Evolutionary conservation across 208 protist species (phyloP), one percentile per base, ranked within the genome.

Genomic region (Crithidia fasciculata): DNA sequence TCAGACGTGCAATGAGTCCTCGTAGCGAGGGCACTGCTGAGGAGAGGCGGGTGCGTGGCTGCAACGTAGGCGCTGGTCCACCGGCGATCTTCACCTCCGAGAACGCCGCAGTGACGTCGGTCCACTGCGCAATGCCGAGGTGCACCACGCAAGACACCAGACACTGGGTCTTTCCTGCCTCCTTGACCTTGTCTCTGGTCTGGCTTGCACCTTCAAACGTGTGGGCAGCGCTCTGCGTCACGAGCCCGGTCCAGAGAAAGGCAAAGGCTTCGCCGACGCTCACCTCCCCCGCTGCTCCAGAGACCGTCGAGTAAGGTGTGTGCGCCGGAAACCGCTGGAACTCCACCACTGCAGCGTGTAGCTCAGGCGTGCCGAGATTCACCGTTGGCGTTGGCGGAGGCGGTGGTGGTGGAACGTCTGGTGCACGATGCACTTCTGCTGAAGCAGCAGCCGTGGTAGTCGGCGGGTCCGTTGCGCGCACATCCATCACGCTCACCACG

Each of bases 401-500:
- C 28, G 28, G 28, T 28, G 28, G 28, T 28, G 28, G 28, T 28
- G 28, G 28, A 2, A 28, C 28, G 28, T 1, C 28, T 28, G 28
- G 28, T 28, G 45, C 7, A 49, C 12, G 45, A 8, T 49, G 45
- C 9, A 13, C 45, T 15, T 49, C 12, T 49, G 7, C 9, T 49
- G 45, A 49, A 13, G 12, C 45, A 13, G 9, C 45, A 49, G 7
- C 39, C 57, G 18, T 9, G 6, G 19, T 16, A 7, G 28, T 5
- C 39, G 39, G 16, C 6, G 13, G 28, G 12, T 19, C 5, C 2
- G 52, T 54, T 19, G 41, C 3, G 4, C 65, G 65, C 39, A 79
- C 39, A 50, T 79, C 68, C 19, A 53, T 13, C 49, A 79, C 74
- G 39, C 53, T n/a, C 39, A 57, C 62, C 60, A 74, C 67, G 28